Evolutionary conservation across 768 basidiomycete genomes (phyloP).

Genomic region (Phlebiopsis gigantea): DNA sequence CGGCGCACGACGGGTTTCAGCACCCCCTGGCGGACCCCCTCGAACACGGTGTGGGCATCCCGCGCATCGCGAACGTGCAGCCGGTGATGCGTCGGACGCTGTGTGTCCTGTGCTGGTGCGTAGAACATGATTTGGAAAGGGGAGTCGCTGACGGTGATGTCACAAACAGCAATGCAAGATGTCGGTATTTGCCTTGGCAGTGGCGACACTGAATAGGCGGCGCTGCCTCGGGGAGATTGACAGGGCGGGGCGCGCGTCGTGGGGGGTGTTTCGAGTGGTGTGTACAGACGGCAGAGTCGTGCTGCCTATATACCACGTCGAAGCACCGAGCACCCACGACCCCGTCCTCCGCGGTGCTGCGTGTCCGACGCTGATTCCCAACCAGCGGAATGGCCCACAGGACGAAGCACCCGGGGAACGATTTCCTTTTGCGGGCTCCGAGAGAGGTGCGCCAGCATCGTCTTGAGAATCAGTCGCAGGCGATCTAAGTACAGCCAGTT

Average conservation of each 20-base stretch:
- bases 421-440: conserved; percentile 8
- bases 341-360: conserved; percentile 16
- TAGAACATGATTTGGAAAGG: conserved; percentile 26
- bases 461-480: conserved; percentile 21
- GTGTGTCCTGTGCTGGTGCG: conserved; percentile 39
- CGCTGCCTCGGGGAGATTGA: background rate
- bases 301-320: conserved; percentile 17
- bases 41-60: conserved; percentile 62
- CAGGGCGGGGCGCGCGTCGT: background rate
- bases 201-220: background rate
- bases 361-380: conserved; percentile 17
- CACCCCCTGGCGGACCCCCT: conserved; percentile 53
- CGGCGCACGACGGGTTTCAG: conserved; percentile 48
- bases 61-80: conserved; percentile 62
- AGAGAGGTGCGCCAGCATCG: conserved; percentile 10
- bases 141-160: background rate
- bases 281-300: conserved; percentile 3
- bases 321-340: conserved; percentile 20
- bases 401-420: conserved; percentile 7
- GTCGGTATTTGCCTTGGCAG: background rate
- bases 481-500: conserved; percentile 21
- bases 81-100: conserved; percentile 58
- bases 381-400: conserved; percentile 11
- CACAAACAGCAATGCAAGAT: background rate
- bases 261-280: conserved; percentile 1